phyloP scores from a whole-genome alignment of 176 grass and related monocot species.

The Musa acuminata region DNA sequence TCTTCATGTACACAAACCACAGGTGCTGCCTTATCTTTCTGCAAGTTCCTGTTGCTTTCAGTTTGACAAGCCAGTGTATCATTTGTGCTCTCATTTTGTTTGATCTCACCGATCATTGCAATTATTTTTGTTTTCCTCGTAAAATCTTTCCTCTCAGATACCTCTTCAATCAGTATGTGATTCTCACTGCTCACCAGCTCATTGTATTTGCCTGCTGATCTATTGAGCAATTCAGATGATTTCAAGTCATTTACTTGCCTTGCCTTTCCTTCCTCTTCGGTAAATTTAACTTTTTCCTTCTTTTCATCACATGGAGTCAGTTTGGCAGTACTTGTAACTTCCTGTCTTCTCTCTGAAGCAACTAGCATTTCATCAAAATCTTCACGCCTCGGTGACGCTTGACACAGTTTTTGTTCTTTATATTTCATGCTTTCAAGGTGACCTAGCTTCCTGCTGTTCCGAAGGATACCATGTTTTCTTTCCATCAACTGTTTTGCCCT shows the following conservation, averaged over 20 bases:
- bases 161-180: slow-evolving; percentile 16
- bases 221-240: slow-evolving; percentile 26
- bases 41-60: slow-evolving; percentile 16
- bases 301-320: slow-evolving; percentile 18
- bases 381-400: background rate
- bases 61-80: slow-evolving; percentile 22
- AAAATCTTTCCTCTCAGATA: slow-evolving; percentile 15
- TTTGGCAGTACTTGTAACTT: slow-evolving; percentile 6
- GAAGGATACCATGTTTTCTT: slow-evolving; percentile 45
- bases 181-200: slow-evolving; percentile 37
- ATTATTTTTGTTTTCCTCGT: slow-evolving; percentile 18
- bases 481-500: slow-evolving; percentile 83
- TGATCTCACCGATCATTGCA: slow-evolving; percentile 9
- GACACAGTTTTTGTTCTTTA: slow-evolving; percentile 26
- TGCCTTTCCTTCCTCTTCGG: slow-evolving; percentile 28
- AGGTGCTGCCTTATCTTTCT: slow-evolving; percentile 8
- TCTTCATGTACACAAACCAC: slow-evolving; percentile 27
- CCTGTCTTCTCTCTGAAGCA: slow-evolving; percentile 23
- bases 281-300: slow-evolving; percentile 22
- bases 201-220: slow-evolving; percentile 30
- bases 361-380: background rate
- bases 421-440: slow-evolving; percentile 32
- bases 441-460: slow-evolving; percentile 36
- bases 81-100: slow-evolving; percentile 33
- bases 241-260: slow-evolving; percentile 8